A percentile compares a stretch with the other conserved stretches of the same genome.
Conservation (phyloP, 345 rosid genomes). For the Xanthoceras sorbifolium region DNA sequence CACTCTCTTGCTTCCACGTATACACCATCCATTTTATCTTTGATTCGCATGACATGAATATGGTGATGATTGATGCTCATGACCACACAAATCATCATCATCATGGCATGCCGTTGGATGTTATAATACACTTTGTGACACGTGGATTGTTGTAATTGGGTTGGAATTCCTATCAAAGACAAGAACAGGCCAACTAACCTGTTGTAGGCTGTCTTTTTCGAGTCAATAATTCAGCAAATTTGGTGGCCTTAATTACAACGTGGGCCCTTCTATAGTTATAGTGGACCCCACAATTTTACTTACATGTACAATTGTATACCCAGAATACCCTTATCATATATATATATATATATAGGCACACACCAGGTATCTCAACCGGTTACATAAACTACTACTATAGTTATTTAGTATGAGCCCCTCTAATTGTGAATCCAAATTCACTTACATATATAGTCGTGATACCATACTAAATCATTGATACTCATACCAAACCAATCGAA, state of each 20-base stretch:
- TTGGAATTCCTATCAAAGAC: neutral
- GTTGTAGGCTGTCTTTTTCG: slow-evolving; percentile 25
- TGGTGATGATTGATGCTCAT: neutral
- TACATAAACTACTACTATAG: no score
- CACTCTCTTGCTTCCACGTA: neutral
- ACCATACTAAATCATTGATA: no score
- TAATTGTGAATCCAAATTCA: no score
- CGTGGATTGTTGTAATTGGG: slow-evolving; percentile 18
- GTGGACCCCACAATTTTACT: no score
- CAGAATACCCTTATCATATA: no score
- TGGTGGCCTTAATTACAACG: neutral
- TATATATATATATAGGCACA: no score
- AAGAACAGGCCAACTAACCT: slow-evolving; percentile 18
- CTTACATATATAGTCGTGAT: no score
- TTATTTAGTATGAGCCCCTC: no score
- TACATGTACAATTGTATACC: no score
- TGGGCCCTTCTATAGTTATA: no score
- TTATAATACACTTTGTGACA: neutral
- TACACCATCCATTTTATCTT: neutral
- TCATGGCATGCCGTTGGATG: neutral
- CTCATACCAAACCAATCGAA: no score
- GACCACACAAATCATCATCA: neutral
- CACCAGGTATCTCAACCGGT: no score
- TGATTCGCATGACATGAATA: neutral
- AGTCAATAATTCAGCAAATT: slow-evolving; percentile 34